Base-by-base conservation (phyloP, 257 asterid genomes). In the Solanum virginianum region DNA sequence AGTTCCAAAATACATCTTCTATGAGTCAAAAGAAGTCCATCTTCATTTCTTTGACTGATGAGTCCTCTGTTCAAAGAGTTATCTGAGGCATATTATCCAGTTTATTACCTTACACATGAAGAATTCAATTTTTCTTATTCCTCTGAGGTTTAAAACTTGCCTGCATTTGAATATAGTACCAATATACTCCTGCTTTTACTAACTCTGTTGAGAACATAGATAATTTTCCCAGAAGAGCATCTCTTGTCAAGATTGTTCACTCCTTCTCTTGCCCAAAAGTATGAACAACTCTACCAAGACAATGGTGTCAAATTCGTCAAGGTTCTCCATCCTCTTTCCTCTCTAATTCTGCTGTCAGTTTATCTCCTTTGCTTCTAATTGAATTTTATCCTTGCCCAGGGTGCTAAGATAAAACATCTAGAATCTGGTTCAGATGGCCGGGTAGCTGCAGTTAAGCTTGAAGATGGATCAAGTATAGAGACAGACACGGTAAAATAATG, bases 191-290 rank as follows among this genome's bases (percentile, higher is more conserved):
- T 77, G 65, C 15, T 79, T 51, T 79, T 29, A 79, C 65, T 79
- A 26, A 79, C 66, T 84, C 24, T 85, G 83, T 86, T 62, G 79
- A 32, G 82, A 54, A 75, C 57, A 57, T 80, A 96, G 99, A 89
- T 96, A 6, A 88, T 94, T 83, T 94, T 96, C 81, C 98, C 98
- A 26, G 99, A 94, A 82, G 94, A 92, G 84, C 98, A 96, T 91
- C 91, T 96, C 59, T 89, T 96, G 93, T 87, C 90, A 85, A 92
- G 98, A 88, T 87, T 96, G 90, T 93, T 96, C 81, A 96, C 99
- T 80, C 93, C 98, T 83, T 91, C 95, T 56, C 92, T 96, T 89
- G 98, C 95, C 51, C 91, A 91, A 89, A 96, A 93, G 81, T 96
- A 96, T 88, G 99, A 96, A 90, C 88, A 88, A 63, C 93, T 94